Evolutionary conservation across 2,329 filamentous ascomycete species (phyloP).

Genomic region (Aspergillus sp.): DNA sequence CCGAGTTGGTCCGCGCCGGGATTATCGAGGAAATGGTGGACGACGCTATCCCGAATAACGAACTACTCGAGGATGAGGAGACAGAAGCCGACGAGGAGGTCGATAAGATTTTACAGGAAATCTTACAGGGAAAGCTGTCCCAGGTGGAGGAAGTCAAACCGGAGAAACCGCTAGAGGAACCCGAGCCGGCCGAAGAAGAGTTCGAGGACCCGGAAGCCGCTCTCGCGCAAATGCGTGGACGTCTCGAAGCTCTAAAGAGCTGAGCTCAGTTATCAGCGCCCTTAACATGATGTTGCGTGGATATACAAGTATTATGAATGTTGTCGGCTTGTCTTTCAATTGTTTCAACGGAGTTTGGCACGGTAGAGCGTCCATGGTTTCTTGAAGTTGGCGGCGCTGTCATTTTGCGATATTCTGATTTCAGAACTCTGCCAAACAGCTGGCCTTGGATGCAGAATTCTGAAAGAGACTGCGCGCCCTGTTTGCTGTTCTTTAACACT

Average conservation of each 20-base stretch:
- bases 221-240: constrained; percentile 89
- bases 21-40: constrained; percentile 98
- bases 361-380: constrained; percentile 13
- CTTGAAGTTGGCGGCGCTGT: background rate
- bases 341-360: constrained; percentile 18
- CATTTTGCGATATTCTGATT: constrained; percentile 5
- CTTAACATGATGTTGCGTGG: background rate
- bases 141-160: constrained; percentile 63
- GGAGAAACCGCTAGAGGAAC: constrained; percentile 51
- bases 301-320: background rate
- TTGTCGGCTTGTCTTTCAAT: background rate
- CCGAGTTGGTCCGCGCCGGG: constrained; percentile 88
- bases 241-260: constrained; percentile 87
- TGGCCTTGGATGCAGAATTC: constrained; percentile 21
- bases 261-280: constrained; percentile 44
- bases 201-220: constrained; percentile 87
- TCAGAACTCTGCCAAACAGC: constrained; percentile 22
- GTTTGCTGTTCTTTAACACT: background rate
- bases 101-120: constrained; percentile 87
- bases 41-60: constrained; percentile 74
- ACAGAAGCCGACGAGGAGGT: constrained; percentile 83
- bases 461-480: background rate
- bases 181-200: constrained; percentile 62
- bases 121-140: constrained; percentile 78
- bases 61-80: constrained; percentile 68